Conservation (phyloP, 495 filamentous ascomycete species). For the Penicillium paxilli region DNA sequence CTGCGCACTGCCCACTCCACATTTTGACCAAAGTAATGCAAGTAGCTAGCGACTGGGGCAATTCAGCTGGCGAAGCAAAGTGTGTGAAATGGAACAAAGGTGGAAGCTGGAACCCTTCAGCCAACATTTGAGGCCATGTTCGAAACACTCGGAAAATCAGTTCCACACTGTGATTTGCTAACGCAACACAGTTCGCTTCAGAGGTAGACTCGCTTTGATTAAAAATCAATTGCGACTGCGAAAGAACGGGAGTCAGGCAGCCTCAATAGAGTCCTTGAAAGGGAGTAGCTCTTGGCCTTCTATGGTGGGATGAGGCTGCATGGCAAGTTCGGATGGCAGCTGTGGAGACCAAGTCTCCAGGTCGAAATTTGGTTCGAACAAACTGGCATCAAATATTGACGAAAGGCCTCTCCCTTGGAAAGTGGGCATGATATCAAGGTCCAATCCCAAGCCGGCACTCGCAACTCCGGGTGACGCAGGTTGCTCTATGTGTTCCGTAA, state of each 20-base stretch:
- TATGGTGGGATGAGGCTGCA: neutral
- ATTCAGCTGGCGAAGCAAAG: neutral
- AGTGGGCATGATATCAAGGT: neutral
- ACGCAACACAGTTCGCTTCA: neutral
- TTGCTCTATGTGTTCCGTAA: neutral
- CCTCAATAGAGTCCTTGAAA: neutral
- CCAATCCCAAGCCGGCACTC: neutral
- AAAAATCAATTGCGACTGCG: neutral
- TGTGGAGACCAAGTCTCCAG: neutral
- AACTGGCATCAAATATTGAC: slow-evolving; percentile 9
- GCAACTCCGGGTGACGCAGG: neutral
- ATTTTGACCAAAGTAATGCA: slow-evolving; percentile 33
- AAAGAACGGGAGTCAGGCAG: neutral
- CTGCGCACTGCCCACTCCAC: slow-evolving; percentile 35
- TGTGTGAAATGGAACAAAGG: slow-evolving; percentile 3
- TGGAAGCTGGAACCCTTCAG: neutral
- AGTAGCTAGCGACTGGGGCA: neutral
- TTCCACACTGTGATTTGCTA: slow-evolving; percentile 6
- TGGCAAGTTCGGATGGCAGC: neutral
- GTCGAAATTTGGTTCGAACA: slow-evolving; percentile 8
- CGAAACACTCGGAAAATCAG: slow-evolving; percentile 4
- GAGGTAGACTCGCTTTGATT: neutral
- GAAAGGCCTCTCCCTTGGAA: neutral
- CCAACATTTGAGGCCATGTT: slow-evolving; percentile 5
- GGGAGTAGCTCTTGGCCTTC: neutral